A percentile compares a stretch with the other conserved stretches of the same genome.
phyloP scores from a whole-genome alignment of 768 basidiomycete species.

The Mycena floridula region DNA sequence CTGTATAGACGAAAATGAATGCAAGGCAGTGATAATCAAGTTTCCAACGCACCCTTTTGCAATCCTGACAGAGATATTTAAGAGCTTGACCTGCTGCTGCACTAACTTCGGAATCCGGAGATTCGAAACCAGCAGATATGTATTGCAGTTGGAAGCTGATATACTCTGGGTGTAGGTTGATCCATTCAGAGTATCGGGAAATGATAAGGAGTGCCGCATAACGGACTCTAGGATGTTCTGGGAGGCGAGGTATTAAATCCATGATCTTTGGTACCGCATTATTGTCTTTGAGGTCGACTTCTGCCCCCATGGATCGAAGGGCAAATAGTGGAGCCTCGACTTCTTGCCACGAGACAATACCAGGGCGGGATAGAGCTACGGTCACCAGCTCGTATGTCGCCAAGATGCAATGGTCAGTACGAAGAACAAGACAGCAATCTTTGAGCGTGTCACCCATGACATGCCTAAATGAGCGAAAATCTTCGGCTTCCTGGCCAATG shows the following conservation, averaged over 20 bases:
- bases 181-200: slow-evolving; percentile 96
- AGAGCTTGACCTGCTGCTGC: slow-evolving; percentile 95
- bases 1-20: slow-evolving; percentile 27
- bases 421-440: slow-evolving; percentile 93
- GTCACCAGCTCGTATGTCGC: slow-evolving; percentile 79
- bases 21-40: not conserved
- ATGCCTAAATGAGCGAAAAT: slow-evolving; percentile 93
- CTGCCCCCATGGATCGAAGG: slow-evolving; percentile 96
- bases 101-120: slow-evolving; percentile 71
- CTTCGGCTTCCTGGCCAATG: slow-evolving; percentile 82
- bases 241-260: slow-evolving; percentile 87
- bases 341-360: slow-evolving; percentile 82
- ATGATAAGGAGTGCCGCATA: slow-evolving; percentile 95
- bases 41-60: slow-evolving; percentile 69
- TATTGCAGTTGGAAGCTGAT: slow-evolving; percentile 84
- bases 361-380: slow-evolving; percentile 57
- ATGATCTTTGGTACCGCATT: slow-evolving; percentile 93
- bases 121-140: slow-evolving; percentile 88
- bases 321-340: slow-evolving; percentile 97
- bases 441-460: slow-evolving; percentile 99
- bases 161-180: slow-evolving; percentile 81
- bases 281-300: slow-evolving; percentile 78
- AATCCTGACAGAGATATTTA: slow-evolving; percentile 96
- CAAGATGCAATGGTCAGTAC: slow-evolving; percentile 77
- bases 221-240: slow-evolving; percentile 83